A percentile compares a stretch with the other conserved stretches of the same genome.
Evolutionary conservation across 768 basidiomycete genomes (phyloP).

Genomic region (Auricularia auricula-judae): DNA sequence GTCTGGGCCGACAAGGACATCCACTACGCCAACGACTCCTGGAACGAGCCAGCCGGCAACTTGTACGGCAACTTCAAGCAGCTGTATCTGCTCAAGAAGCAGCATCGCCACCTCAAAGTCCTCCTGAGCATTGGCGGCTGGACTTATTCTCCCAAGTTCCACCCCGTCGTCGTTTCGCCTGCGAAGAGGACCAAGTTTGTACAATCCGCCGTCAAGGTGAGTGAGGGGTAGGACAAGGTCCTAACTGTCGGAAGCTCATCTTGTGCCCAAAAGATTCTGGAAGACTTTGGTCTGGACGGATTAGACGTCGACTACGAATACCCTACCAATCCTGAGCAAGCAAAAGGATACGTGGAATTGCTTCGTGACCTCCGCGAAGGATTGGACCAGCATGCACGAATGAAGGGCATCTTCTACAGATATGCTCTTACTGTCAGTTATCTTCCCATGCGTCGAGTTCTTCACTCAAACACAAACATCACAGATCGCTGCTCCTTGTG

Average conservation of each 20-base stretch:
- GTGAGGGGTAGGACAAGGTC: neutral
- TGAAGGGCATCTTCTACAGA: conserved; percentile 47
- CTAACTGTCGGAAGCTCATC: neutral
- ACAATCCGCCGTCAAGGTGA: conserved; percentile 48
- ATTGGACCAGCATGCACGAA: conserved; percentile 61
- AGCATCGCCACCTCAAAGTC: conserved; percentile 67
- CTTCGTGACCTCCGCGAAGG: conserved; percentile 63
- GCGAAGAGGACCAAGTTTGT: conserved; percentile 65
- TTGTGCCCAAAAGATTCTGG: conserved; percentile 36
- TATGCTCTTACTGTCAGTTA: conserved; percentile 64
- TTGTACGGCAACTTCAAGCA: conserved; percentile 95
- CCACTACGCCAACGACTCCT: conserved; percentile 89
- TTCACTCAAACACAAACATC: neutral
- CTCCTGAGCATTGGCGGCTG: conserved; percentile 79
- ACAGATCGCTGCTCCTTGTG: conserved; percentile 93
- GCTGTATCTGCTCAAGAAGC: conserved; percentile 82
- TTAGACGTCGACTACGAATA: conserved; percentile 92
- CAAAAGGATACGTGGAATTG: conserved; percentile 73
- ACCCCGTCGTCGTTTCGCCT: conserved; percentile 63
- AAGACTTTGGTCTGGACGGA: conserved; percentile 87
- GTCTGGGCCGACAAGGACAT: conserved; percentile 95
- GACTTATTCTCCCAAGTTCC: conserved; percentile 85
- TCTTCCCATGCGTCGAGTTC: neutral
- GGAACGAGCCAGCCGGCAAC: conserved; percentile 86
- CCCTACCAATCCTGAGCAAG: conserved; percentile 67